Evolutionary conservation across 257 asterid species (phyloP).

Genomic region (Solanum clarkiae): DNA sequence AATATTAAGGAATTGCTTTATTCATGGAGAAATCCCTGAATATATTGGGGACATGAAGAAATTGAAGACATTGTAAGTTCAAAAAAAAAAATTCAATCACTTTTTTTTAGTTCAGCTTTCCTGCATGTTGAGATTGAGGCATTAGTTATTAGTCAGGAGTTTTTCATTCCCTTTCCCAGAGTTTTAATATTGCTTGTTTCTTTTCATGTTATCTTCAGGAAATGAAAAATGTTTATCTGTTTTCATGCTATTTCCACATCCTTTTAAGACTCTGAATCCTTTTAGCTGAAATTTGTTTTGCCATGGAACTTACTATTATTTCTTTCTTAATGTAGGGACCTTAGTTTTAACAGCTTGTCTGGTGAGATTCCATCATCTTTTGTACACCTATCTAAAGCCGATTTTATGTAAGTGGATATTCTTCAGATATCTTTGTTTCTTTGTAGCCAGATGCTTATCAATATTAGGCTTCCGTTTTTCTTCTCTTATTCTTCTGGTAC

Average conservation of each 20-base stretch:
- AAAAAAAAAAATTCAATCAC: neutral
- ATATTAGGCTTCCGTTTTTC: neutral
- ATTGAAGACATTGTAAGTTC: slow-evolving; percentile 61
- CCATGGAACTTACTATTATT: neutral
- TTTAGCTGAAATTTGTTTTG: neutral
- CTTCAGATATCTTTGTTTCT: slow-evolving; percentile 1
- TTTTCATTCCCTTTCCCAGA: too few relatives aligned
- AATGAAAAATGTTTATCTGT: neutral
- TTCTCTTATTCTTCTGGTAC: neutral
- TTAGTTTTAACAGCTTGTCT: slow-evolving; percentile 64
- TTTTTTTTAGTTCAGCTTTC: neutral
- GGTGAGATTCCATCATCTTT: slow-evolving; percentile 61
- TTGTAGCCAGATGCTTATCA: neutral
- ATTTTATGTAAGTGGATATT: slow-evolving; percentile 54
- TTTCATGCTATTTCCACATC: neutral
- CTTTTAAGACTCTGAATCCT: neutral
- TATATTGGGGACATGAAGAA: slow-evolving; percentile 51
- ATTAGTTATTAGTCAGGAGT: too few relatives aligned
- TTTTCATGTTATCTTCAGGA: too few relatives aligned
- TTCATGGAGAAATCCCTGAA: slow-evolving; percentile 54
- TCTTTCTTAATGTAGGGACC: slow-evolving; percentile 45
- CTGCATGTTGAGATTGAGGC: neutral
- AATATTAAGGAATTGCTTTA: slow-evolving; percentile 49
- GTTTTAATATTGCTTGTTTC: too few relatives aligned
- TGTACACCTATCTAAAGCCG: slow-evolving; percentile 30